Base-by-base conservation (phyloP, 768 basidiomycete species). In the Sporobolomyces pararoseus region DNA sequence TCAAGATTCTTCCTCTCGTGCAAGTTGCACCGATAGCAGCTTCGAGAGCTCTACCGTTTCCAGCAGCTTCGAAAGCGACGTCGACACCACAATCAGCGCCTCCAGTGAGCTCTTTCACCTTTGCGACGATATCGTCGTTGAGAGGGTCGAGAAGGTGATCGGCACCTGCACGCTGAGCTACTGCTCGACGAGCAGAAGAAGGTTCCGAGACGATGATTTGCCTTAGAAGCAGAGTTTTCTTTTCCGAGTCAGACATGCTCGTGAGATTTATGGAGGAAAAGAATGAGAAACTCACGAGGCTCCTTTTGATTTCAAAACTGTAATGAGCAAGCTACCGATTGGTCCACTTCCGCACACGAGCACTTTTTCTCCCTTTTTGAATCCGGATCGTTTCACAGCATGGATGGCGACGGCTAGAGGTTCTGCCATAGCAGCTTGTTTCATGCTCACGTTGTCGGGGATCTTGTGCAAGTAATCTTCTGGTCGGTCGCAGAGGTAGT, bases 341-440 rank as follows among this genome's bases (percentile, higher is more conserved):
- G 68, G 77, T 19, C 67, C 55, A 10, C 50, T 63, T 25, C 83
- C 83, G 17, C 81, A 65, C 5, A 84, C 76, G 34, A 84, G 79
- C 19, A 78, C 83, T 19, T 76, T 80, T 55, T 81, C 73, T 0
- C 83, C 82, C 34, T 70, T 65, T 63, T 78, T 77, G 72, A 82
- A 81, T 0, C 79, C 79, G 2, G 81, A 81, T 39, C 78, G 77
- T 70, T 83, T 82, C 23, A 83, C 81, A 2, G 82, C 82, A 55
- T 84, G 81, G 76, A 81, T 83, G 0, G 82, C 82, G 3, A 84
- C 83, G 2, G 83, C 79, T 9, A 84, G 78, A 0, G 84, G 83
- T 73, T 84, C 84, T 17, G 83, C 78, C 70, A 81, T 80, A 4
- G 83, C 83, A 1, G 82, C 84, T 14, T 4, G 75, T 81, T 72